A percentile compares a stretch with the other conserved stretches of the same genome.
Evolutionary conservation across 768 basidiomycete species (phyloP).

Genomic region (Termitomyces sp.): DNA sequence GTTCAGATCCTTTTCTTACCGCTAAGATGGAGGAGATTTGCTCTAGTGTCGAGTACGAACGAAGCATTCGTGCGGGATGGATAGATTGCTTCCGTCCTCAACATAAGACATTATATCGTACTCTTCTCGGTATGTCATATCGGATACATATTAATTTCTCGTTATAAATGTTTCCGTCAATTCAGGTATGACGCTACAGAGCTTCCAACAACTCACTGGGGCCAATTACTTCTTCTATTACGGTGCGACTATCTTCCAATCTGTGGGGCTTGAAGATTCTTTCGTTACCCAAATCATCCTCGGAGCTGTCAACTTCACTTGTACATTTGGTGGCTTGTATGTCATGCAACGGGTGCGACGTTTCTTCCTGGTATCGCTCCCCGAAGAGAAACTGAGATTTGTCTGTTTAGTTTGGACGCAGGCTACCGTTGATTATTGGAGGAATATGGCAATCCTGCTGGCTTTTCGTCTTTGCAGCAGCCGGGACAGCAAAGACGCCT

Average conservation of each 20-base stretch:
- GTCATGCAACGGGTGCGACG: constrained; percentile 58
- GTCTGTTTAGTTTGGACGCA: constrained; percentile 53
- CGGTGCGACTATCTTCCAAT: constrained; percentile 61
- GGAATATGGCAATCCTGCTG: constrained; percentile 68
- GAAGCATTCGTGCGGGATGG: constrained; percentile 49
- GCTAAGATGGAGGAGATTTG: constrained; percentile 55
- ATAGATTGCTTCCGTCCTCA: constrained; percentile 58
- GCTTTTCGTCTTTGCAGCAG: constrained; percentile 72
- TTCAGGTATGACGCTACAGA: constrained; percentile 59
- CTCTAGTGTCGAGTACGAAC: constrained; percentile 47
- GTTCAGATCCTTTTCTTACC: constrained; percentile 37
- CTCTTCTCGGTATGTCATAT: constrained; percentile 38
- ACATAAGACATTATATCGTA: constrained; percentile 62
- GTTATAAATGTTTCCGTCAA: neutral
- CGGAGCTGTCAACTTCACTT: constrained; percentile 68
- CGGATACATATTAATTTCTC: neutral
- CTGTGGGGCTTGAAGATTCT: constrained; percentile 64
- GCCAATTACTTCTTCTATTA: constrained; percentile 72
- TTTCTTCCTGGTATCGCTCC: neutral
- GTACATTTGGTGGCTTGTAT: constrained; percentile 72
- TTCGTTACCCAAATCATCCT: constrained; percentile 75
- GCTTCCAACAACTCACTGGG: constrained; percentile 69
- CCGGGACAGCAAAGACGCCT: constrained; percentile 63
- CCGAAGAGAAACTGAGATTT: neutral
- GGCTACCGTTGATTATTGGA: constrained; percentile 61